Conservation (phyloP, 257 asterid species). For the Fraxinus quadrangulata region DNA sequence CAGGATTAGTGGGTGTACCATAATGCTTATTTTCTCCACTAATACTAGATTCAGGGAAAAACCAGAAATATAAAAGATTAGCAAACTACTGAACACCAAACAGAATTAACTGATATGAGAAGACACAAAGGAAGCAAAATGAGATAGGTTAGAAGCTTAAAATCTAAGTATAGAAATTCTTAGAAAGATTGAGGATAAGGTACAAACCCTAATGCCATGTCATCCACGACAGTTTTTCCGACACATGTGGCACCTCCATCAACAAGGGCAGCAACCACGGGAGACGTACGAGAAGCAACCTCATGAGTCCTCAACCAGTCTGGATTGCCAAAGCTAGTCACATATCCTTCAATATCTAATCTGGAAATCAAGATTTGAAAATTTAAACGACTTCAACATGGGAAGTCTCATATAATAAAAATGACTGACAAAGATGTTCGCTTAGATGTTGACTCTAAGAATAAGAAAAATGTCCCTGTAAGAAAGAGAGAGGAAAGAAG, state of each 20-base stretch:
- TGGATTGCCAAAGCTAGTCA: constrained; percentile 93
- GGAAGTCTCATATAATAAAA: neutral
- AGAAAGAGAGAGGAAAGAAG: neutral
- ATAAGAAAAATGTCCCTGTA: neutral
- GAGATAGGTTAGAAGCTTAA: neutral
- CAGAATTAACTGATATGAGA: neutral
- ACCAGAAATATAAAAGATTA: neutral
- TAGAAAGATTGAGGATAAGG: constrained; percentile 24
- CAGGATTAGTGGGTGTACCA: constrained; percentile 90
- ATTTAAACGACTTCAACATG: neutral
- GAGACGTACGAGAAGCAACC: constrained; percentile 68
- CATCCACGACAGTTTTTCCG: constrained; percentile 88
- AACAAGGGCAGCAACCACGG: constrained; percentile 74
- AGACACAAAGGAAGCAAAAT: neutral
- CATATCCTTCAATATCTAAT: constrained; percentile 74
- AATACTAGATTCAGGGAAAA: constrained; percentile 45
- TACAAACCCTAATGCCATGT: constrained; percentile 84
- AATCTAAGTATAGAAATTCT: neutral
- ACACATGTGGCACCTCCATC: constrained; percentile 92
- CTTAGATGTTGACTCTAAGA: neutral
- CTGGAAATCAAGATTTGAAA: constrained; percentile 50
- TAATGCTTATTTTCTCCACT: constrained; percentile 88
- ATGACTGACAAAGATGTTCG: neutral
- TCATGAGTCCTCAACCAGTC: constrained; percentile 89
- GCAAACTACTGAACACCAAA: neutral